These are phyloP conservation scores for Leccinum subtestaceum DNA, from an alignment of 768 basidiomycete species.

Conservation along the genomic window DNA sequence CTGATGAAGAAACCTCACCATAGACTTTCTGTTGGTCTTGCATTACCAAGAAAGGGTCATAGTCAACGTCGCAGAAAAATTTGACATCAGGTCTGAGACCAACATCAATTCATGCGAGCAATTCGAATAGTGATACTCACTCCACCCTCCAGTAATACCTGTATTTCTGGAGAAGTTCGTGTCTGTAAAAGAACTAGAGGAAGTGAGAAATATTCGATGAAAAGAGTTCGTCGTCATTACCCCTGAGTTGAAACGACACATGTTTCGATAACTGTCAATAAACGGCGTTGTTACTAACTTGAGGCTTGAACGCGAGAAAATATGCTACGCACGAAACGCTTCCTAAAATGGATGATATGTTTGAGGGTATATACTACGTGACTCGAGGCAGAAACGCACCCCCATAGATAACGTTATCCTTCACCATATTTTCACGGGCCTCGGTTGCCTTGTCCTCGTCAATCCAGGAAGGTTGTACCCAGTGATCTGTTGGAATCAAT, in stretches of 20 bases:
- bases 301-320: background rate
- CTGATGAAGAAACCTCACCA: conserved; percentile 39
- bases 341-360: conserved; percentile 37
- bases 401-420: conserved; percentile 63
- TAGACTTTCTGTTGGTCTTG: conserved; percentile 79
- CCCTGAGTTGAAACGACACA: conserved; percentile 95
- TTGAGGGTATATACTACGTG: conserved; percentile 2
- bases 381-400: conserved; percentile 34
- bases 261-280: conserved; percentile 74
- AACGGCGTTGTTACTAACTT: conserved; percentile 2
- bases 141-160: conserved; percentile 92
- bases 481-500: conserved; percentile 63
- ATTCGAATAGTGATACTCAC: conserved; percentile 41
- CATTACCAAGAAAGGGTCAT: conserved; percentile 83
- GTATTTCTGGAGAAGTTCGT: conserved; percentile 71
- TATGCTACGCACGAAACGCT: conserved; percentile 61
- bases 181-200: conserved; percentile 75
- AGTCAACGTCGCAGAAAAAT: conserved; percentile 76
- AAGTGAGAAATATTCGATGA: background rate
- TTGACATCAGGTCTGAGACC: conserved; percentile 64
- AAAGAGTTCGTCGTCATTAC: conserved; percentile 35
- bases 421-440: conserved; percentile 59
- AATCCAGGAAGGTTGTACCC: conserved; percentile 77
- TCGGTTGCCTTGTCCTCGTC: conserved; percentile 64
- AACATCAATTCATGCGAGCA: conserved; percentile 6